These are phyloP conservation scores for Kluyveromyces dobzhanskii DNA, from an alignment of 805 yeast species.

Conservation along the genomic window DNA sequence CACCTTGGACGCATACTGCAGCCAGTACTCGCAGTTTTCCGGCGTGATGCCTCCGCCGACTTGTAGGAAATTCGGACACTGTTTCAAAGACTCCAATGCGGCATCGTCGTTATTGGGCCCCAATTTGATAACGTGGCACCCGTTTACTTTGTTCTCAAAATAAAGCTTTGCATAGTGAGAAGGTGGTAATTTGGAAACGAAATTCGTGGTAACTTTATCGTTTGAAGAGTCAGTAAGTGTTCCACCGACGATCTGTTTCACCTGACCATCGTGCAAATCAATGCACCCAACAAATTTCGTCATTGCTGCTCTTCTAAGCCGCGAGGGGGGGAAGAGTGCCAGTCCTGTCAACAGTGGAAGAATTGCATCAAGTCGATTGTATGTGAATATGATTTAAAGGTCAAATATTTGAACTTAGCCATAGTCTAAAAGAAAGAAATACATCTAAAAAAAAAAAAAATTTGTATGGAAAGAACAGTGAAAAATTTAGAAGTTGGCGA, in stretches of 20 bases:
- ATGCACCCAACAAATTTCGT: constrained; percentile 90
- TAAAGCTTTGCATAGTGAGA: constrained; percentile 70
- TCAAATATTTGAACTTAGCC: too few relatives aligned
- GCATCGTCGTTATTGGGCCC: constrained; percentile 80
- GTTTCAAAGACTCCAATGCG: constrained; percentile 62
- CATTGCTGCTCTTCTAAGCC: constrained; percentile 36
- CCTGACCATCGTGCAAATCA: constrained; percentile 90
- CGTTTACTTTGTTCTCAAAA: constrained; percentile 44
- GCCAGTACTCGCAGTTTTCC: constrained; percentile 70
- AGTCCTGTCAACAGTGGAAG: too few relatives aligned
- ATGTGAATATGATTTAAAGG: too few relatives aligned
- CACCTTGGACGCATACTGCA: constrained; percentile 73
- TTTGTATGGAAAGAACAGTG: not conserved
- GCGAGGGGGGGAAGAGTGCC: too few relatives aligned
- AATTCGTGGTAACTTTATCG: constrained; percentile 55
- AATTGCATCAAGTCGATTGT: too few relatives aligned
- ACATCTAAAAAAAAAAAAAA: too few relatives aligned
- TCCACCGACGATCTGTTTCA: constrained; percentile 95
- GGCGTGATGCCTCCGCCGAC: constrained; percentile 89
- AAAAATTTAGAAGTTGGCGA: constrained; percentile 3
- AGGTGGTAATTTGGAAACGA: constrained; percentile 67
- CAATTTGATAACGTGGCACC: constrained; percentile 90
- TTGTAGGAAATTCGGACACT: constrained; percentile 72
- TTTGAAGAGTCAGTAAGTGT: constrained; percentile 56
- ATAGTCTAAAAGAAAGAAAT: too few relatives aligned